Evolutionary conservation across 73 alveolate genomes (phyloP), one percentile per base, ranked within the genome.

Genomic region (Paramecium octaurelia): DNA sequence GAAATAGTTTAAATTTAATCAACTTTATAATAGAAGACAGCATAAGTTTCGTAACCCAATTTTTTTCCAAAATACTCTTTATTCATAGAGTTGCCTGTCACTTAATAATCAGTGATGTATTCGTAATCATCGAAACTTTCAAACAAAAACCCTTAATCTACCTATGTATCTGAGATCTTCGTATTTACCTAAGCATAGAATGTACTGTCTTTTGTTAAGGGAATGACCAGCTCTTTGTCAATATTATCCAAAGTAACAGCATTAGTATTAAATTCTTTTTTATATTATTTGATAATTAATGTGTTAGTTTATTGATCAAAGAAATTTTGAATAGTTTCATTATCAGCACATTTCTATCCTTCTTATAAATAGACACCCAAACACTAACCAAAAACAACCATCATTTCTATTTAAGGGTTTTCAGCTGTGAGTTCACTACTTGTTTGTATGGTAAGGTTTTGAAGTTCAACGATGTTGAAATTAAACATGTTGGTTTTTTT

Each of bases 331-430:
- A 64, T 64, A 2, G 84, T 64, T 64, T 4, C 11, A 34, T 64
- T 64, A 34, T 64, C 46, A 12, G 84, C 84, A 27, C 84, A 64
- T 64, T 64, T 64, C 46, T 64, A 64, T 64, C 84, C 84, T 6
- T 27, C 50, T 27, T 27, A 24, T 64, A 64, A 64, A 4, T 31
- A 31, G 1, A 31, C 16, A 14, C 31, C 84, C 31, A 64, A 27
- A 14, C 84, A 64, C 46, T 64, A 64, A 5, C 84, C 46, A 14
- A 64, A 64, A 64, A 64, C 46, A 23, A 64, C 29, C 84, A 64
- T 64, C 84, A 64, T 64, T 8, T 64, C 50, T 27, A 64, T 64
- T 64, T 64, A 24, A 31, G 84, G 84, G 6, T 64, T 64, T 14
- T 64, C 46, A n/a, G 4, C 1, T 1, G 48, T 8, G 31, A 64